phyloP scores from a whole-genome alignment of 2,329 filamentous ascomycete species.

The Alternaria gansuensis region DNA sequence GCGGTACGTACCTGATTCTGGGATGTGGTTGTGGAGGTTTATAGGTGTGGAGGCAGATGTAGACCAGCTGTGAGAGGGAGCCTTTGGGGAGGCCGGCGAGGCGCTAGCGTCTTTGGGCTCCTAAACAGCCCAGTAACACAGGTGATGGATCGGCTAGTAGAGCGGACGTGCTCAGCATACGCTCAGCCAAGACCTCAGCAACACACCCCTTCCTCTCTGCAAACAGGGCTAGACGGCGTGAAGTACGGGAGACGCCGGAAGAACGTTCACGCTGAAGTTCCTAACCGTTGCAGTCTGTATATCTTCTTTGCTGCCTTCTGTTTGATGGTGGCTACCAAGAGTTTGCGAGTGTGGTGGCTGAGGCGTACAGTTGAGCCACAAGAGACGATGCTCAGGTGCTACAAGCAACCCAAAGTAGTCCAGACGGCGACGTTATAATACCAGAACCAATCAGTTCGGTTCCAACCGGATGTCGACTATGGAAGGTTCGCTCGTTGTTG shows the following conservation, averaged over 20 bases:
- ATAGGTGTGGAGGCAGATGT: neutral
- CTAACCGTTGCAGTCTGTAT: slow-evolving; percentile 7
- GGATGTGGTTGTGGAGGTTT: neutral
- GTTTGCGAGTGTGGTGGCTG: neutral
- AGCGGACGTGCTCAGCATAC: slow-evolving; percentile 16
- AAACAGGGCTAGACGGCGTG: slow-evolving; percentile 5
- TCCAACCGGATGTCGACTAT: neutral
- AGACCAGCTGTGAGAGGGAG: neutral
- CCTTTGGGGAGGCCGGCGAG: slow-evolving; percentile 7
- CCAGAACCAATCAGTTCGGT: neutral
- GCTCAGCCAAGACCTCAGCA: slow-evolving; percentile 7
- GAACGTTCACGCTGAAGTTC: neutral
- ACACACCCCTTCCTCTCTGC: slow-evolving; percentile 1
- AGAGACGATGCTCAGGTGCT: neutral
- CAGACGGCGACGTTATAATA: neutral
- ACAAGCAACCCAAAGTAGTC: neutral
- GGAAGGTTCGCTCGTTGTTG: neutral
- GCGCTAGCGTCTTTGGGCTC: slow-evolving; percentile 16
- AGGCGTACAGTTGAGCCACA: neutral
- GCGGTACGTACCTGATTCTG: slow-evolving; percentile 14
- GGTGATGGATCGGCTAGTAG: neutral
- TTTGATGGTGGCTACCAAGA: neutral
- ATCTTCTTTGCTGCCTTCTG: slow-evolving; percentile 4
- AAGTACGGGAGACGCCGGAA: slow-evolving; percentile 8
- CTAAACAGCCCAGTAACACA: slow-evolving; percentile 1